Conservation (phyloP, 169 alveolate species). For the Pseudocohnilembus persalinus region DNA sequence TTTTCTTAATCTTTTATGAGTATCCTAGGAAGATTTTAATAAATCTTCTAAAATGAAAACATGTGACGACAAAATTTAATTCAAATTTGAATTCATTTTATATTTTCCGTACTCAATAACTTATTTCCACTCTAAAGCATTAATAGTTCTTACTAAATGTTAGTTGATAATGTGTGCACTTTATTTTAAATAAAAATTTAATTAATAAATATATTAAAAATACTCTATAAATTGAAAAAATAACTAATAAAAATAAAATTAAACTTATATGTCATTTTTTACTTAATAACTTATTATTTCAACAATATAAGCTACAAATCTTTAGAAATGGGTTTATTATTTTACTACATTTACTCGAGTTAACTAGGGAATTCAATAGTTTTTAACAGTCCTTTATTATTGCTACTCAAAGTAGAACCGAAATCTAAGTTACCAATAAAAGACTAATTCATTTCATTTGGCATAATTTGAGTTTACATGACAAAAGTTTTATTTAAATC, state of each 20-base stretch:
- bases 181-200: no score
- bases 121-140: constrained; percentile 28
- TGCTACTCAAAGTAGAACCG: background rate
- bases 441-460: background rate
- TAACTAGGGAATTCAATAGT: background rate
- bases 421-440: background rate
- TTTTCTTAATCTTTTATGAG: constrained; percentile 4
- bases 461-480: background rate
- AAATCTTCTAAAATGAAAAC: constrained; percentile 4
- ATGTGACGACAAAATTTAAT: background rate
- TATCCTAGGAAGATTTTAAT: background rate
- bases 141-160: constrained; percentile 16
- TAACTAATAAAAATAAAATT: background rate
- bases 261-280: background rate
- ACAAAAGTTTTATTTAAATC: background rate
- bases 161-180: constrained; percentile 15
- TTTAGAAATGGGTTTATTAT: constrained; percentile 9
- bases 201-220: no score
- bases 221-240: background rate
- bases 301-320: constrained; percentile 15
- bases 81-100: constrained; percentile 6
- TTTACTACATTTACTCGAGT: background rate
- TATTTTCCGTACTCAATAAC: constrained; percentile 18
- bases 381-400: background rate
- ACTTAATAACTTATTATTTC: constrained; percentile 15